These are phyloP conservation scores for Hyparrhenia diplandra DNA, from an alignment of 176 grass and related monocot genomes.

Conservation along the genomic window DNA sequence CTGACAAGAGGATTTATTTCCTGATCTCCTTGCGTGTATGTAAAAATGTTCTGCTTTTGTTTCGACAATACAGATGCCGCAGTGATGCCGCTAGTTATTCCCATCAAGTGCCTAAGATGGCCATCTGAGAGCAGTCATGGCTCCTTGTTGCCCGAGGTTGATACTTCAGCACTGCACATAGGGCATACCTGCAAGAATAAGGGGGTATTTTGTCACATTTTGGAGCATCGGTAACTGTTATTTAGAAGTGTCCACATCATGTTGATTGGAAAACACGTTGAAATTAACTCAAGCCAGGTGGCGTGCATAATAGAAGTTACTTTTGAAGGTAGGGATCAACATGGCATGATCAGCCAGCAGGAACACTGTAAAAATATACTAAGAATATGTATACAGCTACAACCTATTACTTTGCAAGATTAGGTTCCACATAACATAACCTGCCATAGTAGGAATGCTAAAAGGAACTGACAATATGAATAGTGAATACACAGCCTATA, in stretches of 20 bases:
- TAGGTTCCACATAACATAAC: not conserved
- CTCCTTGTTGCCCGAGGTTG: slow-evolving; percentile 57
- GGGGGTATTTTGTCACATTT: slow-evolving; percentile 14
- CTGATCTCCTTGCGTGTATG: slow-evolving; percentile 13
- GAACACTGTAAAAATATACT: not conserved
- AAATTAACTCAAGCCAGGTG: not conserved
- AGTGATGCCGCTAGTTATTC: slow-evolving; percentile 15
- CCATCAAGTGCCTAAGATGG: slow-evolving; percentile 12
- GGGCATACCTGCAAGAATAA: slow-evolving; percentile 64
- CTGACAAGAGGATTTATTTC: not conserved
- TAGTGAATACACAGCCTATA: not conserved
- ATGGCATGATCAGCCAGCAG: not conserved
- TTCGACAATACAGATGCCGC: slow-evolving; percentile 23
- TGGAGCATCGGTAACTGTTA: not conserved
- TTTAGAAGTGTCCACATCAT: not conserved
- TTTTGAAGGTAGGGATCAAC: slow-evolving; percentile 1
- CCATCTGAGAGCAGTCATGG: slow-evolving; percentile 25
- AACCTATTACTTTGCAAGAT: slow-evolving; percentile 3
- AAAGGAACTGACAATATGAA: not conserved
- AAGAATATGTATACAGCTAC: not conserved
- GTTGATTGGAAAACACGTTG: not conserved
- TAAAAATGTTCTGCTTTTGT: not conserved
- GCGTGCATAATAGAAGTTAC: not conserved
- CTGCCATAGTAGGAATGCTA: not conserved
- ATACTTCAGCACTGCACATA: slow-evolving; percentile 87